Evolutionary conservation across 257 asterid genomes (phyloP).

Genomic region (Plectranthus barbatus): DNA sequence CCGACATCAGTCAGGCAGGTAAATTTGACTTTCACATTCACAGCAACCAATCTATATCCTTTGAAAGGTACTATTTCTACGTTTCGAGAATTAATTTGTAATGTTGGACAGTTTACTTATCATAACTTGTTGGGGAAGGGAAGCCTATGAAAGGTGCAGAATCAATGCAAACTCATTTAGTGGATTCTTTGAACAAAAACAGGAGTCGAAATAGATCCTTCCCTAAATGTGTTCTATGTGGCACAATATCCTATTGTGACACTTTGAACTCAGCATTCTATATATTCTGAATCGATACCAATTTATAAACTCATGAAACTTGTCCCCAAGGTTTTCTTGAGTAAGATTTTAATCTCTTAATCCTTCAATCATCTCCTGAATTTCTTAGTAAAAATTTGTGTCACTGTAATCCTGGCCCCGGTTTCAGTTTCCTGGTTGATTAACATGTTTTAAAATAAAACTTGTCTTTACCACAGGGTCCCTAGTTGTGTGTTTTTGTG

Average conservation of each 20-base stretch:
- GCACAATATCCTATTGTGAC: neutral
- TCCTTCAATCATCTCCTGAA: neutral
- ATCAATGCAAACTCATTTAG: conserved; percentile 7
- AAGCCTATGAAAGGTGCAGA: conserved; percentile 5
- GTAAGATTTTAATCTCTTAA: neutral
- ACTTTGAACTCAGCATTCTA: neutral
- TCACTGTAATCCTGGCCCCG: neutral
- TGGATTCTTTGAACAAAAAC: conserved; percentile 6
- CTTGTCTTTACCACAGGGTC: neutral
- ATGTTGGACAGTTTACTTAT: conserved; percentile 2
- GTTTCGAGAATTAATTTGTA: conserved; percentile 2
- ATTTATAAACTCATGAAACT: neutral
- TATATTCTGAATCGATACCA: neutral
- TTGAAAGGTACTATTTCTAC: neutral
- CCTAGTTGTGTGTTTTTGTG: neutral
- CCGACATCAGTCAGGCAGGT: conserved; percentile 81
- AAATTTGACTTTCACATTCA: conserved; percentile 14
- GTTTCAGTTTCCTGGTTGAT: conserved; percentile 6
- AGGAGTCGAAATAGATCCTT: conserved; percentile 1
- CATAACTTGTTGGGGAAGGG: conserved; percentile 3
- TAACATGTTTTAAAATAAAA: neutral
- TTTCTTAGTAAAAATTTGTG: neutral
- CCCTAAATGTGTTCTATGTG: neutral
- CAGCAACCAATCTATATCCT: neutral
- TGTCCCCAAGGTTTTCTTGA: neutral